Conservation (phyloP, 805 yeast species). For the Teunomyces atbi region DNA sequence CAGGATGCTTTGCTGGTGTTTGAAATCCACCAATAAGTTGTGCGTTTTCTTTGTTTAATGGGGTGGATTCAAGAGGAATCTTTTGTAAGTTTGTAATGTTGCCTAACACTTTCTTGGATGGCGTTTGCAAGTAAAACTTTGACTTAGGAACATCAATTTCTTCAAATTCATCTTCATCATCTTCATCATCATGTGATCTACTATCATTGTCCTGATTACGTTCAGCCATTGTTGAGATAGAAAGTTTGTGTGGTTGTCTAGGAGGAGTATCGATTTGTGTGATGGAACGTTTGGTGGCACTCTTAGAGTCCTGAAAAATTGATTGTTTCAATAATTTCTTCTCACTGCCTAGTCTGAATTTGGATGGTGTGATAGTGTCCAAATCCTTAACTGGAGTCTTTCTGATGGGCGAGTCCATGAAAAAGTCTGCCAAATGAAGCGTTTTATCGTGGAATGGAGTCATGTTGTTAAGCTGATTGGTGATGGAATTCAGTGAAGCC, state of each 20-base stretch:
- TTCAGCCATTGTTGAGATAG: conserved; percentile 18
- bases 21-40: conserved; percentile 16
- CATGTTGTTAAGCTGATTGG: conserved; percentile 25
- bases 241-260: conserved; percentile 30
- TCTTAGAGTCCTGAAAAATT: conserved; percentile 26
- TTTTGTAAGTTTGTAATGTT: conserved; percentile 24
- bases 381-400: conserved; percentile 34
- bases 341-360: conserved; percentile 26
- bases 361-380: conserved; percentile 42
- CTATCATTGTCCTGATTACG: conserved; percentile 15
- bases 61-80: conserved; percentile 13
- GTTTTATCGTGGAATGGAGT: conserved; percentile 46
- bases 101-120: conserved; percentile 28
- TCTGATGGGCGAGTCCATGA: conserved; percentile 44
- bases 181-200: conserved; percentile 3
- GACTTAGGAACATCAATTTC: conserved; percentile 11
- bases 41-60: conserved; percentile 6
- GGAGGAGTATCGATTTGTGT: conserved; percentile 39
- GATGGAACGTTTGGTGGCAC: conserved; percentile 34
- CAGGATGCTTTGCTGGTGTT: conserved; percentile 33
- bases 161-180: conserved; percentile 15
- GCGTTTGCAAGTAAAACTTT: conserved; percentile 27
- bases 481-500: conserved; percentile 17
- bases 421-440: conserved; percentile 40
- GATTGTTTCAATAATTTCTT: conserved; percentile 14